These are phyloP conservation scores for Fusarium dlaminii DNA, from an alignment of 2,329 filamentous ascomycete genomes.

Conservation along the genomic window DNA sequence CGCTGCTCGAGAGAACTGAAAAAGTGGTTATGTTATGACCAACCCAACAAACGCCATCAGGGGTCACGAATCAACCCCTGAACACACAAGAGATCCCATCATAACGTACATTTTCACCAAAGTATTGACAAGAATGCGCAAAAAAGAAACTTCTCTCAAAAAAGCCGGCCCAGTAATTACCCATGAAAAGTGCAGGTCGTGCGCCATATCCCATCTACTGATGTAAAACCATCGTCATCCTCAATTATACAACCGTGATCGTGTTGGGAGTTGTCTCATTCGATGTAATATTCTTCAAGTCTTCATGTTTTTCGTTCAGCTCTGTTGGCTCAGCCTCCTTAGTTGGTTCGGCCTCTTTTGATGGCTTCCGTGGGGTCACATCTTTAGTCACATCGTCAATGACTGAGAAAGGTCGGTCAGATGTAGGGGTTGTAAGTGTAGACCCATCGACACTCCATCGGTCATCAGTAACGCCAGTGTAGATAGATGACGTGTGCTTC, in stretches of 20 bases:
- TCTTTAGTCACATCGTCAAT: slow-evolving; percentile 45
- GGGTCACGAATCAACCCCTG: slow-evolving; percentile 2
- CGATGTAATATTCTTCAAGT: slow-evolving; percentile 35
- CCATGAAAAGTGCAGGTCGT: slow-evolving; percentile 33
- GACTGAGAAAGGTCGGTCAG: slow-evolving; percentile 48
- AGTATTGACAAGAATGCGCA: slow-evolving; percentile 43
- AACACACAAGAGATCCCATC: slow-evolving; percentile 33
- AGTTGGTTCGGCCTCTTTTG: slow-evolving; percentile 34
- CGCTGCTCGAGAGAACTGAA: slow-evolving; percentile 36
- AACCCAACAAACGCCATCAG: slow-evolving; percentile 38
- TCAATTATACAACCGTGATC: slow-evolving; percentile 42
- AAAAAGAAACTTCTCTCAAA: slow-evolving; percentile 30
- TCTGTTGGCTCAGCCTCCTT: slow-evolving; percentile 37
- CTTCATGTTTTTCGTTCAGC: slow-evolving; percentile 37
- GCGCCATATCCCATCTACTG: slow-evolving; percentile 35
- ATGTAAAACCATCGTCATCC: slow-evolving; percentile 36
- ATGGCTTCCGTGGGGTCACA: slow-evolving; percentile 45
- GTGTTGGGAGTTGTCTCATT: slow-evolving; percentile 40
- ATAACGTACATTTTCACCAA: slow-evolving; percentile 40
- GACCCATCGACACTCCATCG: slow-evolving; percentile 51
- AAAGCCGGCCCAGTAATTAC: slow-evolving; percentile 30
- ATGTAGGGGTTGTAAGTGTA: slow-evolving; percentile 51
- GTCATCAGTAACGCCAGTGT: slow-evolving; percentile 50
- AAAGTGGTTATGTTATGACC: slow-evolving; percentile 31
- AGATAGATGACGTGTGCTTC: slow-evolving; percentile 52